Base-by-base conservation (phyloP, 139 green algal species). In the Microglena sp. region DNA sequence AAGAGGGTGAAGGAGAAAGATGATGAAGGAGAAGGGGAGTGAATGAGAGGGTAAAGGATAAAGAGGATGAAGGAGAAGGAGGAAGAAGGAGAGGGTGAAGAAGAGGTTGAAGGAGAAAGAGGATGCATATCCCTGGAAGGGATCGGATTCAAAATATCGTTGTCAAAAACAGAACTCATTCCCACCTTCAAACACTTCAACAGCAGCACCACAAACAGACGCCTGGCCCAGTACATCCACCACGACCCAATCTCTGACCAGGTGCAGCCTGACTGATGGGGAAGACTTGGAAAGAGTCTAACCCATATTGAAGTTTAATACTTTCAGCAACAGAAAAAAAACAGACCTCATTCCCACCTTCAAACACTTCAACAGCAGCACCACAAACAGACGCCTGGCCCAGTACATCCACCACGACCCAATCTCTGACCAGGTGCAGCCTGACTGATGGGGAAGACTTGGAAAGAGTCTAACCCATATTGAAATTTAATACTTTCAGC, bases 401-500 rank as follows among this genome's bases (percentile, higher is more conserved):
- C 93, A 0, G 92, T 97, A 22, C 93, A 81, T 4, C 93, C 93
- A 0, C 92, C 93, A 28, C 92, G 82, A 4, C 92, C 92, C 3
- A 72, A 71, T 8, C 92, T 78, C 81, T 97, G 92, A 66, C 90
- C 88, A 33, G 88, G 86, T 1, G 82, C 90, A 5, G 92, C 90
- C 67, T 91, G 84, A 50, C 71, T 89, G 62, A 89, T 75, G 11
- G 11, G 40, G 40, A 50, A 59, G 11, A 87, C 77, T 78, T 89
- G 84, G 43, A 97, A 78, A 3, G 91, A 86, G 72, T 98, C 92
- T 92, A 98, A 45, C 92, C 93, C 81, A 98, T 94, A 58, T 92
- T 91, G 7, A 92, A 88, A 79, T 96, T 97, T 86, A 95, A 98
- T 53, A 98, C 90, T 76, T 90, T 85, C 55, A 70, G 84, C 78